Percentiles rank a stretch among this genome's conserved stretches.
phyloP scores from a whole-genome alignment of 177 flowering plant species.

The Vitis hybrid region DNA sequence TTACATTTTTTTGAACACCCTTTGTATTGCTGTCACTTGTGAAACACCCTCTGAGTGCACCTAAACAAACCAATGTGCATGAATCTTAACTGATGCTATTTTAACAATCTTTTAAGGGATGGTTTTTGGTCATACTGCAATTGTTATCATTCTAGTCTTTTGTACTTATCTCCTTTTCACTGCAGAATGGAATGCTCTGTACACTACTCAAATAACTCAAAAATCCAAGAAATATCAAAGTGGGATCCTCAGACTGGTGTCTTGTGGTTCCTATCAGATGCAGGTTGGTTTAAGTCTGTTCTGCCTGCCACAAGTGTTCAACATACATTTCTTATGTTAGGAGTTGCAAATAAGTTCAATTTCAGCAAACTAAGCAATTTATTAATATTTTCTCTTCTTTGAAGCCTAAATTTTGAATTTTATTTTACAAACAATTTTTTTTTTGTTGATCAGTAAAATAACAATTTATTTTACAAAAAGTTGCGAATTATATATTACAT shows the following conservation, averaged over 20 bases:
- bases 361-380: no score
- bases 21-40: no score
- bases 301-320: background rate
- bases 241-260: slow-evolving; percentile 19
- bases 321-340: background rate
- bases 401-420: no score
- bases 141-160: background rate
- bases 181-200: slow-evolving; percentile 27
- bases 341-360: background rate
- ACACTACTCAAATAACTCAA: slow-evolving; percentile 22
- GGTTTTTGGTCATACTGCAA: background rate
- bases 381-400: no score
- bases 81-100: background rate
- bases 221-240: slow-evolving; percentile 26
- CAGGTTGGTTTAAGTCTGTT: slow-evolving; percentile 11
- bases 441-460: no score
- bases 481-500: no score
- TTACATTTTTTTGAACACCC: background rate
- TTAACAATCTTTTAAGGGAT: background rate
- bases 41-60: no score
- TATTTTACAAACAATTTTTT: no score
- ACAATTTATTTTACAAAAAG: no score
- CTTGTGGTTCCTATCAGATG: slow-evolving; percentile 12
- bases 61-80: background rate
- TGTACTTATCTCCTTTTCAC: background rate